Evolutionary conservation across 1,284 basidiomycete genomes (phyloP).

Genomic region (Melampsora abietis-canadensis): DNA sequence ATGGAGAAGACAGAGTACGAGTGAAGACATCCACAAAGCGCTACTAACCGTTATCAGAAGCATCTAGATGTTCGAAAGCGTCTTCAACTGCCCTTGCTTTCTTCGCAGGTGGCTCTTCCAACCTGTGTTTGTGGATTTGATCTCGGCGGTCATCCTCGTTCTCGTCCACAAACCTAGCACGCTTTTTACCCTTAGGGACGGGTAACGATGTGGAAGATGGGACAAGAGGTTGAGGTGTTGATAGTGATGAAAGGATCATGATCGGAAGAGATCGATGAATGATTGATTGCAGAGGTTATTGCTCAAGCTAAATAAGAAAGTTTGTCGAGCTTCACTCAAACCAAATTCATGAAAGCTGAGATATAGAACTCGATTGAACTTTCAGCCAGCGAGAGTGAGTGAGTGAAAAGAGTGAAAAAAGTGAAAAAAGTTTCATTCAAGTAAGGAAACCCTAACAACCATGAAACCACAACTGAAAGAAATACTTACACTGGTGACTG

Average conservation of each 20-base stretch:
- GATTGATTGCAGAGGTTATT: too few relatives aligned
- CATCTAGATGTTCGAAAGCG: background rate
- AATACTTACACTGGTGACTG: too few relatives aligned
- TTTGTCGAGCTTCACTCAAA: too few relatives aligned
- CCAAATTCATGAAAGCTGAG: too few relatives aligned
- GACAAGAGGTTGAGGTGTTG: background rate
- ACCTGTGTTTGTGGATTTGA: background rate
- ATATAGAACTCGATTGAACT: too few relatives aligned
- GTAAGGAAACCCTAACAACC: too few relatives aligned
- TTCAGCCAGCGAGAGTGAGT: too few relatives aligned
- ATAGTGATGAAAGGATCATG: background rate
- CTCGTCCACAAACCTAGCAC: constrained; percentile 37
- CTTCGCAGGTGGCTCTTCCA: constrained; percentile 16
- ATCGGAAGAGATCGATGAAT: background rate
- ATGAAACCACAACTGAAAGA: too few relatives aligned
- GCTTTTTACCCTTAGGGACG: constrained; percentile 19
- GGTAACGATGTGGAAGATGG: background rate
- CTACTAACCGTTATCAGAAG: constrained; percentile 19
- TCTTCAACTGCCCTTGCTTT: background rate
- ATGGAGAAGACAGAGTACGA: background rate
- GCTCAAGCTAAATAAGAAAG: too few relatives aligned
- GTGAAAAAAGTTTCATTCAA: too few relatives aligned
- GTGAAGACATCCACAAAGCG: background rate
- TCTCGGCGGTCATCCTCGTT: constrained; percentile 9
- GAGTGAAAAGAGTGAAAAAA: too few relatives aligned